Conservation (phyloP, 106 monocot genomes). For the Cymbidium sinense region DNA sequence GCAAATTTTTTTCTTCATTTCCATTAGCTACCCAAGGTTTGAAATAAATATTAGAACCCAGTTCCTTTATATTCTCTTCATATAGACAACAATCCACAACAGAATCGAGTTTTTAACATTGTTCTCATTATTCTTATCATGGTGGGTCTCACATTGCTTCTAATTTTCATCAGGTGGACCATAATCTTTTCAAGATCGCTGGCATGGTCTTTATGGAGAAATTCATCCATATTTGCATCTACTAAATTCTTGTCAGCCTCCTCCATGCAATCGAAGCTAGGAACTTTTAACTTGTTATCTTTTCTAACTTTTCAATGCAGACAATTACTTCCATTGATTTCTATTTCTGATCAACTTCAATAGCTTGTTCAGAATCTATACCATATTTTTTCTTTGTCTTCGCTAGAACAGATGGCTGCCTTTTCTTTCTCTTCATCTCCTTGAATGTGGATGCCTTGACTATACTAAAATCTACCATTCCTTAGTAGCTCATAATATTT, state of each 20-base stretch:
- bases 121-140: background rate
- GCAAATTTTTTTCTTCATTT: constrained; percentile 12
- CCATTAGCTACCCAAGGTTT: constrained; percentile 7
- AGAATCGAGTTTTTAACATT: background rate
- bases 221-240: constrained; percentile 9
- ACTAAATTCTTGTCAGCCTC: constrained; percentile 12
- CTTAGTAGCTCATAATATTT: constrained; percentile 51
- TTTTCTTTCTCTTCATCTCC: constrained; percentile 25
- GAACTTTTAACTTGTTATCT: constrained; percentile 12
- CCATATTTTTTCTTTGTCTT: constrained; percentile 8
- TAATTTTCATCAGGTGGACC: constrained; percentile 4
- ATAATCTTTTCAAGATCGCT: constrained; percentile 4
- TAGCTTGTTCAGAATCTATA: constrained; percentile 6
- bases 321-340: constrained; percentile 15
- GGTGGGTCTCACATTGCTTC: constrained; percentile 2
- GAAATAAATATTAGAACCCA: constrained; percentile 3
- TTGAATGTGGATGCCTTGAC: constrained; percentile 13
- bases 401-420: background rate
- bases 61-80: constrained; percentile 14
- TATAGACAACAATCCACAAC: constrained; percentile 6
- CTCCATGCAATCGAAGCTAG: constrained; percentile 2
- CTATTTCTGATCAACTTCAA: constrained; percentile 18
- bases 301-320: constrained; percentile 6
- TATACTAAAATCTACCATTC: constrained; percentile 22
- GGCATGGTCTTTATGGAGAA: background rate